Evolutionary conservation across 306 rosid species (phyloP), one percentile per base, ranked within the genome.

Genomic region (Sechiopsis laciniata): DNA sequence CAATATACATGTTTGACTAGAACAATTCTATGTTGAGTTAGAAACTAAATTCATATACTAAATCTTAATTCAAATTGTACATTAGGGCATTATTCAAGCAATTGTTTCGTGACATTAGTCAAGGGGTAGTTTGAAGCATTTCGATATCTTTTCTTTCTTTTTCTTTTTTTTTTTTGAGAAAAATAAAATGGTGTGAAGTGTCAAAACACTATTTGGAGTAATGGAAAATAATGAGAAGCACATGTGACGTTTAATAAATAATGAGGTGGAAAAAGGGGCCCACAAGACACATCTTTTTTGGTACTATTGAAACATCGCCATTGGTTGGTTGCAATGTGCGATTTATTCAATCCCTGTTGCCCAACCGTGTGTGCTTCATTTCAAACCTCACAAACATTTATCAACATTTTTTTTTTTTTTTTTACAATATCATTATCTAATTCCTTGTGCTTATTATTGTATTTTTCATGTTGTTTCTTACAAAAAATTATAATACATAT

Each of bases 151-250:
- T 29, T n/a, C n/a, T n/a, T n/a, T n/a, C n/a, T n/a, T n/a, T 60
- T 17, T 61, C 26, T 14, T 2, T 14, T 14, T 60, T 14, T 26
- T 6, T 6, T 14, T 29, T 26, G 13, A 0, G 15, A 58, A 22
- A 12, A 12, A 4, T 0, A 46, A 45, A 66, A 64, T 2, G 3
- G 29, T 40, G 29, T 40, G 71, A 19, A 37, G 17, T 67, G 55
- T 46, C 56, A 46, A 46, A 67, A 67, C 19, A 67, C 56, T 67
- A 65, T 65, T 65, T 4, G 54, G 2, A 10, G 72, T 65, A 10
- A 65, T 17, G 54, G 24, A 65, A 42, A 42, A 65, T 65, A 4
- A 65, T 65, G 72, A 65, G 54, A 65, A 65, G 51, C 72, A 65
- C 72, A 65, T 65, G 72, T 67, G 35, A 67, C 35, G 72, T 67